Evolutionary conservation across 164 flowering plant species (phyloP).

Genomic region (Chimonanthus praecox): DNA sequence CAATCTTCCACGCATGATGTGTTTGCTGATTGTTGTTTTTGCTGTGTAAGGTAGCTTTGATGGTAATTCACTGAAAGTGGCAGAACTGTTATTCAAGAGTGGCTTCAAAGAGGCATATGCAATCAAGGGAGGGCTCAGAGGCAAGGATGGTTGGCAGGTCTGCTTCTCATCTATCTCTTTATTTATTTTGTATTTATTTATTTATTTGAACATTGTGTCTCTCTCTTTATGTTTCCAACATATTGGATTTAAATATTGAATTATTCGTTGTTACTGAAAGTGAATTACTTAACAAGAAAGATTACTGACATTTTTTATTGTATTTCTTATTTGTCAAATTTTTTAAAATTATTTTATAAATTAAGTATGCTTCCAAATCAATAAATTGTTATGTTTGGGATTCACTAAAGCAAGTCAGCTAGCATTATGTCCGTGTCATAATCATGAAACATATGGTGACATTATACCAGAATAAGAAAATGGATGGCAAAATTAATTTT

Average conservation of each 20-base stretch:
- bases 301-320: no score
- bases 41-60: slow-evolving; percentile 92
- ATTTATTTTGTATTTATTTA: not conserved
- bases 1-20: not conserved
- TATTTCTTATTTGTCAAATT: no score
- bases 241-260: not conserved
- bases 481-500: not conserved
- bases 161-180: not conserved
- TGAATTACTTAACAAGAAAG: no score
- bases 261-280: no score
- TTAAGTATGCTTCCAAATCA: no score
- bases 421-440: no score
- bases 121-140: slow-evolving; percentile 74
- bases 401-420: no score
- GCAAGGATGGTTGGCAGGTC: slow-evolving; percentile 92
- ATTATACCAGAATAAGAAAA: no score
- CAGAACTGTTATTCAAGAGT: slow-evolving; percentile 68
- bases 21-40: slow-evolving; percentile 19
- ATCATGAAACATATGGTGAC: no score
- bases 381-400: no score
- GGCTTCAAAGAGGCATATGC: slow-evolving; percentile 93
- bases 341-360: no score
- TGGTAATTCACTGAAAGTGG: slow-evolving; percentile 79
- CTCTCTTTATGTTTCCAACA: not conserved
- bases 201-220: no score